These are phyloP conservation scores for Chiua virens DNA, from an alignment of 768 basidiomycete genomes.

Conservation along the genomic window DNA sequence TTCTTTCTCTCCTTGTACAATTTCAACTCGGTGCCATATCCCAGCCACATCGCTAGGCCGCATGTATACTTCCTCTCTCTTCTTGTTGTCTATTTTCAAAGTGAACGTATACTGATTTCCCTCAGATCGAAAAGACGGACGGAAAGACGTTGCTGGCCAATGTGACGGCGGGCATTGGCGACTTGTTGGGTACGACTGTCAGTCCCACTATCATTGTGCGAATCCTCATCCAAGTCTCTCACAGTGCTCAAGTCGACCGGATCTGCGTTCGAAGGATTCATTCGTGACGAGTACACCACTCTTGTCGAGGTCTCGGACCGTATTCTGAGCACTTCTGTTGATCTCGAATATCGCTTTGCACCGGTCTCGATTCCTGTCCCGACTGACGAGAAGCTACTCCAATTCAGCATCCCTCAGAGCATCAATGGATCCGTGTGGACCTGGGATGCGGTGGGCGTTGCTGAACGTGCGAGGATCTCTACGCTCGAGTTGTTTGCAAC, in stretches of 20 bases:
- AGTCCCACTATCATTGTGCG: neutral
- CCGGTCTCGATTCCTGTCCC: slow-evolving; percentile 46
- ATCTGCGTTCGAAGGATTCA: slow-evolving; percentile 77
- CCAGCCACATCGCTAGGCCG: neutral
- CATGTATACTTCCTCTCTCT: neutral
- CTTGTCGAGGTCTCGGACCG: slow-evolving; percentile 81
- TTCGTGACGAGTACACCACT: slow-evolving; percentile 84
- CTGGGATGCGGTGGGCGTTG: no score
- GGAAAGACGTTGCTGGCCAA: slow-evolving; percentile 61
- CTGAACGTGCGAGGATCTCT: slow-evolving; percentile 19
- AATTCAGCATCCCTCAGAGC: slow-evolving; percentile 44
- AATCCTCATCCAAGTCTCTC: slow-evolving; percentile 9
- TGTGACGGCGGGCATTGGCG: slow-evolving; percentile 70
- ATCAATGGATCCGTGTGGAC: slow-evolving; percentile 51
- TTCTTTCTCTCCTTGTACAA: slow-evolving; percentile 20
- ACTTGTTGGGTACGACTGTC: slow-evolving; percentile 65
- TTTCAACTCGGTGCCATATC: neutral
- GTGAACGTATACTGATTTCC: neutral
- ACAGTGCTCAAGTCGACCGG: slow-evolving; percentile 89
- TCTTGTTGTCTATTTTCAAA: neutral
- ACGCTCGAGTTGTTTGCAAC: slow-evolving; percentile 82
- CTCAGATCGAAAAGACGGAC: slow-evolving; percentile 66
- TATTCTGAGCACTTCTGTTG: slow-evolving; percentile 87
- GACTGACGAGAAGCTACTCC: slow-evolving; percentile 50
- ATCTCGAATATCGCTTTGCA: slow-evolving; percentile 67